Percentiles rank a stretch among this genome's conserved stretches.
These are phyloP conservation scores for Nemophila menziesii DNA, from an alignment of 257 asterid species.

Conservation along the genomic window DNA sequence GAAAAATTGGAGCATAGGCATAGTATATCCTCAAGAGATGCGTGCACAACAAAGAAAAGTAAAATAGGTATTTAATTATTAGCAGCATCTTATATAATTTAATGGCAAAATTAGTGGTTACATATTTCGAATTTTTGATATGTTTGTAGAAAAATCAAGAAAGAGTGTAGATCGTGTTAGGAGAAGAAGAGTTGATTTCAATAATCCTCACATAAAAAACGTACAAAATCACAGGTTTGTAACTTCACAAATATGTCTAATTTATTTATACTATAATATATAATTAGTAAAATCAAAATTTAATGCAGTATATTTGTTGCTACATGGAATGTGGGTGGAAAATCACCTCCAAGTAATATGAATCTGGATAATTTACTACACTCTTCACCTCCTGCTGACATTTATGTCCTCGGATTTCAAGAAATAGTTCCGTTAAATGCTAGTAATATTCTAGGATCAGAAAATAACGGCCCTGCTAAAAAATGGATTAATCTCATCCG, in stretches of 20 bases:
- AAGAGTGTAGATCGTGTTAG: slow-evolving; percentile 48
- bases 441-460: slow-evolving; percentile 21
- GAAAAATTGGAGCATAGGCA: slow-evolving; percentile 64
- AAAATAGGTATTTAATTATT: slow-evolving; percentile 43
- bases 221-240: slow-evolving; percentile 56
- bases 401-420: slow-evolving; percentile 75
- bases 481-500: slow-evolving; percentile 21
- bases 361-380: slow-evolving; percentile 90
- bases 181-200: slow-evolving; percentile 65
- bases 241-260: slow-evolving; percentile 15
- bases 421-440: slow-evolving; percentile 24
- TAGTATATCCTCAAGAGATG: slow-evolving; percentile 80
- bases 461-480: slow-evolving; percentile 15
- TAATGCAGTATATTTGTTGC: slow-evolving; percentile 62
- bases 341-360: slow-evolving; percentile 66
- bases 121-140: background rate
- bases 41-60: slow-evolving; percentile 57
- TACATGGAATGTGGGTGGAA: slow-evolving; percentile 98
- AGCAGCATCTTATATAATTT: background rate
- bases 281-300: background rate
- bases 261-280: background rate
- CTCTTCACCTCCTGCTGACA: slow-evolving; percentile 94
- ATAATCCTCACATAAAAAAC: slow-evolving; percentile 82
- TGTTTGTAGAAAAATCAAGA: slow-evolving; percentile 53
- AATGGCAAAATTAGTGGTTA: background rate